Evolutionary conservation across 805 yeast genomes (phyloP), one percentile per base, ranked within the genome.

Genomic region (Teunomyces gatunensis): DNA sequence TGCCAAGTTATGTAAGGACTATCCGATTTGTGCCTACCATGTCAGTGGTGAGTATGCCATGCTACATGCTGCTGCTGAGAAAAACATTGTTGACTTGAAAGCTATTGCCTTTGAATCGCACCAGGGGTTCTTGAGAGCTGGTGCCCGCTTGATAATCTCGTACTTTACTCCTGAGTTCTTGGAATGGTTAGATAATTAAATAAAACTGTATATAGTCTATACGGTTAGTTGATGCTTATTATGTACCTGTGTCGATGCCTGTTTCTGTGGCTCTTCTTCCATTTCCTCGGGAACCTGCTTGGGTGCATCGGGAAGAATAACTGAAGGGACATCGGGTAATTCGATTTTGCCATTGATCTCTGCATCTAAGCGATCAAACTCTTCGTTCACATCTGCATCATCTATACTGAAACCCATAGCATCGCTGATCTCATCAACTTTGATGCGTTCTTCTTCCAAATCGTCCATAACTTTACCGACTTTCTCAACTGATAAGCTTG

Each of bases 11-110:
- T 88, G 96, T 61, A 67, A 72, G 44, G 94, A 94, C 64, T 81
- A 87, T 57, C 99, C 99, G 23, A 73, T 94, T 45, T 89, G 96
- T 60, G 91, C 96, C 23, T 94, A 94, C 69, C 99, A 94, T 67
- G 99, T 94, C 20, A 83, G 92, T 64, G 99, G 99, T 35, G 99
- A 94, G 69, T 94, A 80, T 62, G 97, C 98, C 28, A 94, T 94
- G 99, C 69, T 94, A 54, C 96, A 91, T 63, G 99, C 99, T 6
- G 98, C 97, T 45, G 97, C 97, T 27, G 97, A 90, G 60, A 90
- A 90, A 75, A 96, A 96, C 33, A 79, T 91, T 50, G 87, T 85
- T 51, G 97, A 92, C 65, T 78, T 94, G 67, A 85, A 88, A 68
- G 82, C 48, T 68, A 83, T 77, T 81, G 87, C 90, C 0, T 87